Conservation (phyloP, 1,284 basidiomycete species). For the Wallemia mellicola region DNA sequence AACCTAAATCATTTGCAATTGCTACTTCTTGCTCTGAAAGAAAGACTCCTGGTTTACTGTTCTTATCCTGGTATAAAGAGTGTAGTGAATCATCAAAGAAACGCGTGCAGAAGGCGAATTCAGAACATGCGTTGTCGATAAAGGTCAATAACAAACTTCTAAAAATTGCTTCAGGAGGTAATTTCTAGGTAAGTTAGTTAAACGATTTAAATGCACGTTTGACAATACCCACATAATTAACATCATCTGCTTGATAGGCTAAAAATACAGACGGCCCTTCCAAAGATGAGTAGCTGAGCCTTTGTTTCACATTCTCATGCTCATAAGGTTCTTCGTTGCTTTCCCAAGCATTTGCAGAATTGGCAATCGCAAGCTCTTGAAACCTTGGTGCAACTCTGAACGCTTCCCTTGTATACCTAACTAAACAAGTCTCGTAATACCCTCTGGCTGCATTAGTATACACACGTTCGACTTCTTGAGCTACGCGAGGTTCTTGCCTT, state of each 20-base stretch:
- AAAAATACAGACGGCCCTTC: not conserved
- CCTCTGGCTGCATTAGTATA: not conserved
- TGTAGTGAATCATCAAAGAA: constrained; percentile 1
- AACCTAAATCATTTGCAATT: not conserved
- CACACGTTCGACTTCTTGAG: not conserved
- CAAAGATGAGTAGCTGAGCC: not conserved
- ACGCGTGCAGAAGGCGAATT: not conserved
- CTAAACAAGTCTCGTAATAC: not conserved
- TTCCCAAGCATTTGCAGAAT: not conserved
- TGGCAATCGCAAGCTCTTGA: not conserved
- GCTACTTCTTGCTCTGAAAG: not conserved
- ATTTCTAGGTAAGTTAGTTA: not conserved
- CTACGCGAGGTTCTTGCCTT: not conserved
- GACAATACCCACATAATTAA: not conserved
- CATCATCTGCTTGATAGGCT: not conserved
- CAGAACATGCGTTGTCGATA: not conserved
- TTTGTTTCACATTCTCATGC: not conserved
- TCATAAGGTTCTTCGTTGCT: not conserved
- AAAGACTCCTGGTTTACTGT: not conserved
- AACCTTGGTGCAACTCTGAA: not conserved
- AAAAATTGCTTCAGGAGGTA: not conserved
- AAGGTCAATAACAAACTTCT: not conserved
- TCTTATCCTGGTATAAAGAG: not conserved
- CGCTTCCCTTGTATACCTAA: not conserved
- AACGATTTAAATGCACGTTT: not conserved